These are phyloP conservation scores for Aspergillus ostianus DNA, from an alignment of 495 filamentous ascomycete genomes.

Conservation along the genomic window DNA sequence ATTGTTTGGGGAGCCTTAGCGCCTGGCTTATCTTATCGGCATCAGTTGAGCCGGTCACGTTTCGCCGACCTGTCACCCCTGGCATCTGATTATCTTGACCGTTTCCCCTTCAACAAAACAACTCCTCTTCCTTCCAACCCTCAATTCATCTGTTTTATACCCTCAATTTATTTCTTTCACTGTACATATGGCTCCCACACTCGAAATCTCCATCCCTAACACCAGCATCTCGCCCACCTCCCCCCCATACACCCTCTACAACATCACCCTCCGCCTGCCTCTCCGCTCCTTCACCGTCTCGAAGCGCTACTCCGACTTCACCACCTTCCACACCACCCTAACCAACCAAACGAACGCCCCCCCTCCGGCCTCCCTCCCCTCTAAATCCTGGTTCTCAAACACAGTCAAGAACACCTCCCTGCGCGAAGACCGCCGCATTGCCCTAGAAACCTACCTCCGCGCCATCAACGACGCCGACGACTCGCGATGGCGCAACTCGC, in stretches of 20 bases:
- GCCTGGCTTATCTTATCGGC: background rate
- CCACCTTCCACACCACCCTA: slow-evolving; percentile 68
- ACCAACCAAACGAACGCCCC: slow-evolving; percentile 57
- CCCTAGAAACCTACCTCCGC: slow-evolving; percentile 77
- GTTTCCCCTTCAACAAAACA: background rate
- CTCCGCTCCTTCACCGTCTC: slow-evolving; percentile 82
- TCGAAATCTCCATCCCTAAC: slow-evolving; percentile 79
- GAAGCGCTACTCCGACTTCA: slow-evolving; percentile 95
- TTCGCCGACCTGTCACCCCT: background rate
- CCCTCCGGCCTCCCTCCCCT: slow-evolving; percentile 67
- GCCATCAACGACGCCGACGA: slow-evolving; percentile 76
- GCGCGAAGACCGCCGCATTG: slow-evolving; percentile 73
- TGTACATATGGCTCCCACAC: slow-evolving; percentile 63
- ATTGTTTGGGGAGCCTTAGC: background rate
- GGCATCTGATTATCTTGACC: background rate
- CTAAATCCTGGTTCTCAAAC: slow-evolving; percentile 82
- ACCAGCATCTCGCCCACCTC: slow-evolving; percentile 59
- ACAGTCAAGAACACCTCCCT: slow-evolving; percentile 73
- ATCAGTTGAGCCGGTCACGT: background rate
- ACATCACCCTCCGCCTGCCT: slow-evolving; percentile 83
- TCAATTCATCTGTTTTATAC: background rate
- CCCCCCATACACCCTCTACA: slow-evolving; percentile 88
- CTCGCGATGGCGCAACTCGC: slow-evolving; percentile 78
- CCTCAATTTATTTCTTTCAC: background rate
- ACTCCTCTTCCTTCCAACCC: background rate